These are phyloP conservation scores for Penicillium fimorum DNA, from an alignment of 495 filamentous ascomycete genomes.

Conservation along the genomic window DNA sequence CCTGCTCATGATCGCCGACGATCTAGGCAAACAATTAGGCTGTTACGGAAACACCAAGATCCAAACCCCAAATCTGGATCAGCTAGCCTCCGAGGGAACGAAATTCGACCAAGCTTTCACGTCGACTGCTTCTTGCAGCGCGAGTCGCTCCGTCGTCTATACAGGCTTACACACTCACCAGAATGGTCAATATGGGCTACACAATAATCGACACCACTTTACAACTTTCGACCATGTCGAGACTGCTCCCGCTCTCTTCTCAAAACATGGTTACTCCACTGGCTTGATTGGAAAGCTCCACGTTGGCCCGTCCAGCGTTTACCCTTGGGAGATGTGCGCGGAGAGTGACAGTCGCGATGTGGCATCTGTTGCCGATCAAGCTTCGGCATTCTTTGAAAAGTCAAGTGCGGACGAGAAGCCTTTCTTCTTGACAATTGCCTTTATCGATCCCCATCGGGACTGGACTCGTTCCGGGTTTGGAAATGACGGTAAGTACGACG, in stretches of 20 bases:
- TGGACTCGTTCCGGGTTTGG: conserved; percentile 42
- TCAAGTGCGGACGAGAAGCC: conserved; percentile 27
- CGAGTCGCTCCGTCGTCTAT: conserved; percentile 44
- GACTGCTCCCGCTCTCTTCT: conserved; percentile 38
- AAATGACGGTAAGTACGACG: conserved; percentile 28
- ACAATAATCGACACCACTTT: conserved; percentile 36
- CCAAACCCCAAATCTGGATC: conserved; percentile 40
- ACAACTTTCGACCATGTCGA: conserved; percentile 42
- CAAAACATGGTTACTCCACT: conserved; percentile 36
- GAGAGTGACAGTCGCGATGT: conserved; percentile 38
- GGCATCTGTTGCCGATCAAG: conserved; percentile 33
- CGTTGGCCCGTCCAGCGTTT: conserved; percentile 39
- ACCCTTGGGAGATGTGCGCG: conserved; percentile 40
- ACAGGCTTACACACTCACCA: conserved; percentile 48
- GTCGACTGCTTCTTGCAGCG: conserved; percentile 47
- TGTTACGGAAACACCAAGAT: conserved; percentile 38
- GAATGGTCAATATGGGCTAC: conserved; percentile 47
- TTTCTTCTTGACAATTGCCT: conserved; percentile 46
- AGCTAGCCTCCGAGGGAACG: conserved; percentile 35
- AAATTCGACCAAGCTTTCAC: conserved; percentile 42
- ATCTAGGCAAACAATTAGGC: conserved; percentile 39
- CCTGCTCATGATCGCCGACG: conserved; percentile 43
- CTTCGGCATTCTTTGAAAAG: conserved; percentile 34
- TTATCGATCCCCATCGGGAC: conserved; percentile 46
- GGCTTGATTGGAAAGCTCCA: conserved; percentile 49